Base-by-base conservation (phyloP, 768 basidiomycete species). In the Pleurotus sapidus region DNA sequence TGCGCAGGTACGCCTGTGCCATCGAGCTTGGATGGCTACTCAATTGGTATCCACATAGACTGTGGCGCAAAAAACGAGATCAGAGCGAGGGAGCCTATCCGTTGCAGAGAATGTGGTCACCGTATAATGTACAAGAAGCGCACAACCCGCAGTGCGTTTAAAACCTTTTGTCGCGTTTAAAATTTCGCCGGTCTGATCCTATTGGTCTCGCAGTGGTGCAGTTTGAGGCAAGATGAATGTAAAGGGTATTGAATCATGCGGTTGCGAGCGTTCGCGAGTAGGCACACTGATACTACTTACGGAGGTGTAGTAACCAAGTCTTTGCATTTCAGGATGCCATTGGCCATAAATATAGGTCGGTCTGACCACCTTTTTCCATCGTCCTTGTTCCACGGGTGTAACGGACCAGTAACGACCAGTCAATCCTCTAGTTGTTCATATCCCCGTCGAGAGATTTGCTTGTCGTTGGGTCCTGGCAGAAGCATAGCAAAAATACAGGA, bases 51-150 rank as follows among this genome's bases (percentile, higher is more conserved):
- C 51, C 18, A 27, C 39, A 38, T 66, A 93, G 95, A 97, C 68
- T 98, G 95, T 69, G 91, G 93, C 59, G 89, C 88, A 1, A 90
- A 90, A 74, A 97, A 95, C 70, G 88, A 91, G 67, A 94, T 98
- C 69, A 89, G 86, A 72, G 79, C 91, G 6, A 79, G 93, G 58
- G 96, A 98, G 70, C 93, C 93, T 43, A 95, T 98, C 61, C 88
- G 96, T 57, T 98, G 96, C 74, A 82, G 91, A 63, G 94, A 98
- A 68, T 98, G 96, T 67, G 96, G 96, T 3, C 96, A 98, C 72
- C 86, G 96, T 53, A 96, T 98, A 70, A 95, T 98, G 93, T 98
- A 97, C 75, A 98, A 98, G 76, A 97, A 95, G 72, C 78, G 96
- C 65, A 96, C 95, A 20, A 91, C 83, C 67, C 80, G 93, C 79